These are phyloP conservation scores for Solanum hybrid DNA, from an alignment of 305 asterid genomes.

Conservation along the genomic window DNA sequence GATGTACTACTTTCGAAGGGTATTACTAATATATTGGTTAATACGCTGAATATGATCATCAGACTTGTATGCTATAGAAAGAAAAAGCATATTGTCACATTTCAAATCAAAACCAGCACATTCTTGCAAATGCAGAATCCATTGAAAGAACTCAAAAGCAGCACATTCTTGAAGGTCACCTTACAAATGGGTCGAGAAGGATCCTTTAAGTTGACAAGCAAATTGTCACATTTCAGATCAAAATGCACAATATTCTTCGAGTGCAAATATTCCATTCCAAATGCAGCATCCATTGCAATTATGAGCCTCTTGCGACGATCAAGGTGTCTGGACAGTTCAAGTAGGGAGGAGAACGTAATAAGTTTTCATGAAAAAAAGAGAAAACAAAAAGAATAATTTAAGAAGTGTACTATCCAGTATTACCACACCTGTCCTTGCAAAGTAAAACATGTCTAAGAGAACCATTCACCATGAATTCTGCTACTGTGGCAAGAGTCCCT, in stretches of 20 bases:
- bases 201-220: constrained; percentile 88
- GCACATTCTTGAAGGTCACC: constrained; percentile 26
- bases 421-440: constrained; percentile 78
- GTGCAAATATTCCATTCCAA: constrained; percentile 89
- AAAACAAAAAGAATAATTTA: neutral
- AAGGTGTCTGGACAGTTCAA: constrained; percentile 31
- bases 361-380: neutral
- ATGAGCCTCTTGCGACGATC: constrained; percentile 68
- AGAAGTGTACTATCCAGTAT: constrained; percentile 3
- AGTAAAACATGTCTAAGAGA: constrained; percentile 63
- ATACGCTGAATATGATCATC: neutral
- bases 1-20: neutral
- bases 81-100: neutral
- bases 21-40: neutral
- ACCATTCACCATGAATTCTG: constrained; percentile 97
- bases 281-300: constrained; percentile 85
- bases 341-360: constrained; percentile 2
- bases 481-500: constrained; percentile 89
- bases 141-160: neutral
- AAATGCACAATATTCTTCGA: constrained; percentile 88
- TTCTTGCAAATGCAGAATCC: neutral
- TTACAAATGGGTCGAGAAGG: constrained; percentile 88
- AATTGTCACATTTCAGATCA: constrained; percentile 84
- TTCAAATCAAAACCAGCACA: neutral
- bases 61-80: neutral